A percentile compares a stretch with the other conserved stretches of the same genome.
These are phyloP conservation scores for Neonectria hederae DNA, from an alignment of 2,329 filamentous ascomycete species.

Conservation along the genomic window DNA sequence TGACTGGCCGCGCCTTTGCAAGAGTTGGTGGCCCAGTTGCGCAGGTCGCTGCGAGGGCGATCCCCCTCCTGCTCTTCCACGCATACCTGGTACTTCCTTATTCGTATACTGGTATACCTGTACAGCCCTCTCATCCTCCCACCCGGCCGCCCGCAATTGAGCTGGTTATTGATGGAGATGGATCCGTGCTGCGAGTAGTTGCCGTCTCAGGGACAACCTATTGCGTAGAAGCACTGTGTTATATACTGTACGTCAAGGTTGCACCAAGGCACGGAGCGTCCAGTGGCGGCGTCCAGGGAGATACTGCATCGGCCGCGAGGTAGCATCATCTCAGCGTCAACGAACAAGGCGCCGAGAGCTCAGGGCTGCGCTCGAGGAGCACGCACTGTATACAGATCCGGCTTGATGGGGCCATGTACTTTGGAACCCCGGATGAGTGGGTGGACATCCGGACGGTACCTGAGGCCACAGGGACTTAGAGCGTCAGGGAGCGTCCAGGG, in stretches of 20 bases:
- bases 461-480: conserved; percentile 17
- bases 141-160: not conserved
- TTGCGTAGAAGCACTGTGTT: not conserved
- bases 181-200: not conserved
- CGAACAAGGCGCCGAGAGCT: conserved; percentile 34
- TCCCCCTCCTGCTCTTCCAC: conserved; percentile 12
- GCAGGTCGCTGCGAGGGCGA: conserved; percentile 16
- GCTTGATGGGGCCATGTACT: conserved; percentile 27
- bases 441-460: conserved; percentile 21
- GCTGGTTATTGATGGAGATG: not conserved
- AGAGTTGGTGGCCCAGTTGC: not conserved
- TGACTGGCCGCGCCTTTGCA: conserved; percentile 6
- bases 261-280: not conserved
- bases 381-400: conserved; percentile 38
- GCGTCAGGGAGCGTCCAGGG: conserved; percentile 2
- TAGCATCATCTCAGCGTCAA: conserved; percentile 18
- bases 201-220: not conserved
- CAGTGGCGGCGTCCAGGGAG: conserved; percentile 1
- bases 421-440: conserved; percentile 18
- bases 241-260: conserved; percentile 1
- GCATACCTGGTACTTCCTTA: not conserved
- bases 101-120: not conserved
- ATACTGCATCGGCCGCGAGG: conserved; percentile 28
- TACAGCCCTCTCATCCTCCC: not conserved
- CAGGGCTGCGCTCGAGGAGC: conserved; percentile 39